Base-by-base conservation (phyloP, 2,329 filamentous ascomycete species). In the Basipetospora chlamydospora region DNA sequence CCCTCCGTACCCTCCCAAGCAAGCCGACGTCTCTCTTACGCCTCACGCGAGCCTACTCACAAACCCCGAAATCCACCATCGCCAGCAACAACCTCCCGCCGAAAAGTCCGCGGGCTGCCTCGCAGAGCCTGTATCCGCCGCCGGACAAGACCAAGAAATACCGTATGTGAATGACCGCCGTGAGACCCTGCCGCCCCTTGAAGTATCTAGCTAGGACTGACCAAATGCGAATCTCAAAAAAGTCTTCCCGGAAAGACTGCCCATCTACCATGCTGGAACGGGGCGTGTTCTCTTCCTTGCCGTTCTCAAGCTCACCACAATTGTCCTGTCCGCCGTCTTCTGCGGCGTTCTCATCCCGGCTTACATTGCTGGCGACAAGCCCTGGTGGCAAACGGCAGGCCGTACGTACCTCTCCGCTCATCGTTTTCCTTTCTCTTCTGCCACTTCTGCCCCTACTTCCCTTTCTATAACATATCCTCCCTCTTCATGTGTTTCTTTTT, bases 181-280 rank as follows among this genome's bases (percentile, higher is more conserved):
- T 28, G 11, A 28, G 6, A 12, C 7, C 15, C 5, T 28, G n/a
- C 26, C 15, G n/a, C 26, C 10, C 26, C 26, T 28, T n/a, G 12
- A 28, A 28, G 2, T 6, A 12, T 15, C 3, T 15, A 12, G 10
- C 3, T 28, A 28, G n/a, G 12, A 28, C 26, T 28, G 26, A 28
- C 26, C 11, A 28, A 8, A 28, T 16, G n/a, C n/a, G n/a, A n/a
- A n/a, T n/a, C n/a, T n/a, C n/a, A n/a, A n/a, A 13, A 16, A 22
- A 72, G 66, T 56, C 23, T 67, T 68, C 40, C 72, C 74, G 0
- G 65, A 73, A 43, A 61, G 60, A 11, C 50, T 87, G 20, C 66
- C 85, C 45, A 70, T 92, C 42, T 92, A 83, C 55, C 80, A 86
- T 57, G 76, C 76, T 37, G 81, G 83, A 36, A 78, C 73, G 1